These are phyloP conservation scores for Haplosporangium sp. DNA, from an alignment of 371 early-diverging fungal species.

Conservation along the genomic window DNA sequence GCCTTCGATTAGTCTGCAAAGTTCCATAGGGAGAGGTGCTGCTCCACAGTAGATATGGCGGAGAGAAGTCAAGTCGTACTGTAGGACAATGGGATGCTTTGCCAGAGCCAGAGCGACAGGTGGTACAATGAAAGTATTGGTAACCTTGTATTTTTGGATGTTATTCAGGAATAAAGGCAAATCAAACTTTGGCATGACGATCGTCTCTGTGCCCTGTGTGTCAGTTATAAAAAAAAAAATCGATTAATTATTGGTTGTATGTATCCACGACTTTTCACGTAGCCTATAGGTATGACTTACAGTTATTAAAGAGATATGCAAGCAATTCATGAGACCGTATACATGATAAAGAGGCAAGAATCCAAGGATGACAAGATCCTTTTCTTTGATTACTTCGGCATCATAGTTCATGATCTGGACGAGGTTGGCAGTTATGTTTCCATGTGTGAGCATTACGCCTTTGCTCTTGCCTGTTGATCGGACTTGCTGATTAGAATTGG, in stretches of 20 bases:
- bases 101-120: slow-evolving; percentile 79
- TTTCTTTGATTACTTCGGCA: slow-evolving; percentile 47
- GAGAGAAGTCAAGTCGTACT: slow-evolving; percentile 75
- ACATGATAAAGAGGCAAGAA: slow-evolving; percentile 88
- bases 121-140: slow-evolving; percentile 80
- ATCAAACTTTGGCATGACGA: slow-evolving; percentile 75
- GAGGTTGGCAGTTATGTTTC: slow-evolving; percentile 76
- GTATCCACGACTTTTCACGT: too few species aligned
- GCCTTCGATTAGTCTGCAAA: slow-evolving; percentile 62
- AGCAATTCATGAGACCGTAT: slow-evolving; percentile 72
- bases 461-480: slow-evolving; percentile 57
- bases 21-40: slow-evolving; percentile 80
- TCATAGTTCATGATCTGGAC: slow-evolving; percentile 61
- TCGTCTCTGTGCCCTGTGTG: slow-evolving; percentile 40
- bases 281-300: slow-evolving; percentile 13
- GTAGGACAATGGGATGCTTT: slow-evolving; percentile 74
- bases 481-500: too few species aligned
- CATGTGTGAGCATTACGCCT: slow-evolving; percentile 78
- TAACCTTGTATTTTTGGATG: slow-evolving; percentile 77
- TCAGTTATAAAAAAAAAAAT: not conserved
- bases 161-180: slow-evolving; percentile 63
- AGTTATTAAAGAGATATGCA: slow-evolving; percentile 55
- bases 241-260: not conserved
- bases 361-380: slow-evolving; percentile 66
- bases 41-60: slow-evolving; percentile 79